These are phyloP conservation scores for Claviceps sp. DNA, from an alignment of 2,329 filamentous ascomycete species.

Conservation along the genomic window DNA sequence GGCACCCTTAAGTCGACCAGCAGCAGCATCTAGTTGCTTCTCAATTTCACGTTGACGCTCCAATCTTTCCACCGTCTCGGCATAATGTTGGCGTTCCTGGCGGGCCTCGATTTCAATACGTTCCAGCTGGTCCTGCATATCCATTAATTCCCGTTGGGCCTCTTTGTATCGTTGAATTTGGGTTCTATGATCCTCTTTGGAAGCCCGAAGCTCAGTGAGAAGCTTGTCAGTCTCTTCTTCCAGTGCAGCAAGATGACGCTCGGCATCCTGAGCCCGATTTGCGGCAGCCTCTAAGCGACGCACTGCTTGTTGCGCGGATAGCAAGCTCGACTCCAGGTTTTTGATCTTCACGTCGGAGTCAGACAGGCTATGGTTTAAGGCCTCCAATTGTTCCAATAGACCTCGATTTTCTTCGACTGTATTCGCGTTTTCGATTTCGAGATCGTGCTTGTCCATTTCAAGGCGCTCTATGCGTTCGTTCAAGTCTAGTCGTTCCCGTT, in stretches of 20 bases:
- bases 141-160: constrained; percentile 64
- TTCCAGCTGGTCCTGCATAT: constrained; percentile 79
- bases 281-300: constrained; percentile 62
- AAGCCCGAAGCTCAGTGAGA: constrained; percentile 51
- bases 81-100: constrained; percentile 69
- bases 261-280: constrained; percentile 61
- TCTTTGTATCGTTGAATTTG: constrained; percentile 74
- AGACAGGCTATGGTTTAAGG: constrained; percentile 62
- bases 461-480: constrained; percentile 59
- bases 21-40: constrained; percentile 65
- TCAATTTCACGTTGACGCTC: constrained; percentile 74
- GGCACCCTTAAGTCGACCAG: constrained; percentile 67
- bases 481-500: constrained; percentile 68
- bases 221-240: constrained; percentile 70
- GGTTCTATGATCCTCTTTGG: constrained; percentile 61
- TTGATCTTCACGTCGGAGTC: constrained; percentile 72
- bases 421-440: constrained; percentile 64
- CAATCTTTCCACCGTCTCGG: constrained; percentile 69
- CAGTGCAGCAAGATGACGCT: constrained; percentile 63
- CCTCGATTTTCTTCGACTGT: constrained; percentile 72
- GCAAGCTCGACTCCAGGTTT: constrained; percentile 60
- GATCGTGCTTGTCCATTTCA: constrained; percentile 57
- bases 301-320: constrained; percentile 65
- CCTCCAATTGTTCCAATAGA: constrained; percentile 73
- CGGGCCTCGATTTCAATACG: constrained; percentile 72